phyloP scores from a whole-genome alignment of 495 filamentous ascomycete genomes.

The Amniculicola lignicola region DNA sequence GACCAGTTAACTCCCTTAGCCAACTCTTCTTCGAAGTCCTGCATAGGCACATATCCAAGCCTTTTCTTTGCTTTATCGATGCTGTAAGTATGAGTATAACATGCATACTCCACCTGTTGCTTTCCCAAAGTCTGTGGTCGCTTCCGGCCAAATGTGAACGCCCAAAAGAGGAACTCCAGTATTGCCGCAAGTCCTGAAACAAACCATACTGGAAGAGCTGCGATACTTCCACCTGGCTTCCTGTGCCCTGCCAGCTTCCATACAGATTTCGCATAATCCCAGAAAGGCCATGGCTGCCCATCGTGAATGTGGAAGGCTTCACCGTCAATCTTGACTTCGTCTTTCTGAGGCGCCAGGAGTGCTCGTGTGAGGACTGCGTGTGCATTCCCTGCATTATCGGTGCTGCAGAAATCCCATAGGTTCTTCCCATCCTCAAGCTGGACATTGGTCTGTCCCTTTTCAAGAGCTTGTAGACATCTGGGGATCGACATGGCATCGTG shows the following conservation, averaged over 20 bases:
- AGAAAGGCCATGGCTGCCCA: background rate
- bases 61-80: slow-evolving; percentile 9
- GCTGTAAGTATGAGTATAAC: slow-evolving; percentile 13
- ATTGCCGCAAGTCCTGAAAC: background rate
- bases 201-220: background rate
- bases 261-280: background rate
- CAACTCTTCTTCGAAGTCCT: slow-evolving; percentile 2
- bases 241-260: slow-evolving; percentile 1
- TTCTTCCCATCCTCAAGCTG: slow-evolving; percentile 9
- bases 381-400: background rate
- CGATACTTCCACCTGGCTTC: background rate
- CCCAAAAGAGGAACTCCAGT: slow-evolving; percentile 3
- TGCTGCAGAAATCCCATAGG: slow-evolving; percentile 10
- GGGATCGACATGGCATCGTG: slow-evolving; percentile 1
- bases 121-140: background rate
- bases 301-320: slow-evolving; percentile 16
- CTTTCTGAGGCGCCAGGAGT: background rate
- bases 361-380: background rate
- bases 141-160: slow-evolving; percentile 12
- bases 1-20: slow-evolving; percentile 3
- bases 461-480: slow-evolving; percentile 1
- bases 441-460: slow-evolving; percentile 1
- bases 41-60: slow-evolving; percentile 6
- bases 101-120: slow-evolving; percentile 15
- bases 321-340: background rate